These are phyloP conservation scores for Penicillium paxilli DNA, from an alignment of 495 filamentous ascomycete species.

Conservation along the genomic window DNA sequence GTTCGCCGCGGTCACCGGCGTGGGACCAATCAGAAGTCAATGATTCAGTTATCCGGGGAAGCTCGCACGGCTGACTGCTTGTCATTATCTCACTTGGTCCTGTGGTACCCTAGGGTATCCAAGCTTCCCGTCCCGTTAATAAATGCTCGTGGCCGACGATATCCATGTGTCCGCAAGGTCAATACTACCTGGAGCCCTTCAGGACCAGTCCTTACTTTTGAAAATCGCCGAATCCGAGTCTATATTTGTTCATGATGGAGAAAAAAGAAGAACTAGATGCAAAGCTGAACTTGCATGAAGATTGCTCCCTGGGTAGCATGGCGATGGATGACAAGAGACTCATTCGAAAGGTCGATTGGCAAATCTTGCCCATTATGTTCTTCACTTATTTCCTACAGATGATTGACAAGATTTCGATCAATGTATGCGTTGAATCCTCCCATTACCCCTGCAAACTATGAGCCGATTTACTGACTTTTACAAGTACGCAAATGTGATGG, in stretches of 20 bases:
- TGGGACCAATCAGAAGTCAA: background rate
- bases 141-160: constrained; percentile 4
- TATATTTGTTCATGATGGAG: constrained; percentile 2
- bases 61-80: background rate
- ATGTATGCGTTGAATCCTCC: constrained; percentile 37
- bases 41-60: constrained; percentile 1
- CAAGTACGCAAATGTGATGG: constrained; percentile 61
- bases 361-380: constrained; percentile 62
- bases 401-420: constrained; percentile 65
- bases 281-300: constrained; percentile 8
- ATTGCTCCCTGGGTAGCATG: constrained; percentile 19
- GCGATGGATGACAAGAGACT: constrained; percentile 35
- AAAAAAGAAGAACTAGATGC: constrained; percentile 9
- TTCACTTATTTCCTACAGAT: constrained; percentile 64
- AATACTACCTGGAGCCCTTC: background rate
- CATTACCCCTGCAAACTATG: background rate
- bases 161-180: background rate
- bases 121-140: constrained; percentile 1
- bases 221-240: background rate
- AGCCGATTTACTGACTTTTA: background rate
- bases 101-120: no score
- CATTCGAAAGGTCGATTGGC: constrained; percentile 52
- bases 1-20: background rate
- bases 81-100: constrained; percentile 1
- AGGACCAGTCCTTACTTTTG: background rate